Conservation (phyloP, 2,329 filamentous ascomycete genomes). For the Nemania sp. region DNA sequence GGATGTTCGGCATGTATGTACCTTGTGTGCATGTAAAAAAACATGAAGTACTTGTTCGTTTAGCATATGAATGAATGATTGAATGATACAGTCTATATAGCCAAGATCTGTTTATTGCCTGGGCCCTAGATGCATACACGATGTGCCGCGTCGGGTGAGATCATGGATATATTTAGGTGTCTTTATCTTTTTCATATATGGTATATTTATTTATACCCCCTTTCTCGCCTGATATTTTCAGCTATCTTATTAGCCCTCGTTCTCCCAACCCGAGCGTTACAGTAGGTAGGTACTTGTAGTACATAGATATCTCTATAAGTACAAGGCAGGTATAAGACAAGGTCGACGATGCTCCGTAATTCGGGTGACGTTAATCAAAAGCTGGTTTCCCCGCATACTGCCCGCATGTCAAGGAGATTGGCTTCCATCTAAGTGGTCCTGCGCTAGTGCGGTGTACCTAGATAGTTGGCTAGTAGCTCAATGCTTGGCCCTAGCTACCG, state of each 20-base stretch:
- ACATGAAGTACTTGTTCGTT: not conserved
- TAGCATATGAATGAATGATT: not conserved
- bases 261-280: constrained; percentile 6
- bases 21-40: not conserved
- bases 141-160: constrained; percentile 41
- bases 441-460: constrained; percentile 1
- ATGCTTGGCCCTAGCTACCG: not conserved
- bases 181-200: constrained; percentile 14
- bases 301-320: not conserved
- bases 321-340: not conserved
- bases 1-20: constrained; percentile 11
- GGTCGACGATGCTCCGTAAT: constrained; percentile 3
- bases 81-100: not conserved
- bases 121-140: constrained; percentile 46
- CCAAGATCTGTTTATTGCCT: constrained; percentile 27
- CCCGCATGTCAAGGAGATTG: constrained; percentile 23
- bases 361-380: not conserved
- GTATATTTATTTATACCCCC: too few species aligned
- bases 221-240: not conserved
- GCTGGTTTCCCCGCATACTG: constrained; percentile 12
- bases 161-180: constrained; percentile 2
- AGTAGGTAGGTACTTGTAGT: not conserved
- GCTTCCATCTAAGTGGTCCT: not conserved
- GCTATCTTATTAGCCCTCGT: not conserved
- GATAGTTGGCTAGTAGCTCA: not conserved